Evolutionary conservation across 2,329 filamentous ascomycete species (phyloP).

Genomic region (Diplodia mutila): DNA sequence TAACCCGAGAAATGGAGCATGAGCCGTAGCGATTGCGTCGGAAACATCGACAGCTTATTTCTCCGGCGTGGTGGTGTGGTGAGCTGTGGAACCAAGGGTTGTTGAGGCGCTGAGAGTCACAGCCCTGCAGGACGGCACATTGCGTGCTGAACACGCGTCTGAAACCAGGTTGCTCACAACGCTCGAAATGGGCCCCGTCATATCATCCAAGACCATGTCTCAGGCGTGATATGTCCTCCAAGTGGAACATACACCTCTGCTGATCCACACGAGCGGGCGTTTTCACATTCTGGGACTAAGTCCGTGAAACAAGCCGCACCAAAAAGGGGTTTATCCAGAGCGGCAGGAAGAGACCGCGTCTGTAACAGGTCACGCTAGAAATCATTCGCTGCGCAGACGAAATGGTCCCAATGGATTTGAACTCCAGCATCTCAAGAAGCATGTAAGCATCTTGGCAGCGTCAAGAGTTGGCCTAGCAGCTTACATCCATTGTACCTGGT

Average conservation of each 20-base stretch:
- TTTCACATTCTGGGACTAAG: slow-evolving; percentile 13
- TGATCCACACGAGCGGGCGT: slow-evolving; percentile 8
- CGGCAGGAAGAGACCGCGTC: not conserved
- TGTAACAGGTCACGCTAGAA: not conserved
- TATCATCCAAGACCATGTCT: not conserved
- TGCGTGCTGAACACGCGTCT: not conserved
- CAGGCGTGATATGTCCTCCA: not conserved
- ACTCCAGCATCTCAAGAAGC: not conserved
- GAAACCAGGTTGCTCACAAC: not conserved
- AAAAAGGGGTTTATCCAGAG: not conserved
- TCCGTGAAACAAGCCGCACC: not conserved
- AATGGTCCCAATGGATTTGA: not conserved
- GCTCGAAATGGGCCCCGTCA: not conserved
- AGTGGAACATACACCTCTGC: not conserved
- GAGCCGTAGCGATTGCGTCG: not conserved
- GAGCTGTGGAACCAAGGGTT: slow-evolving; percentile 12
- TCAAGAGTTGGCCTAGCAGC: slow-evolving; percentile 15
- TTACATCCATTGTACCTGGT: slow-evolving; percentile 24
- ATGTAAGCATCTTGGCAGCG: not conserved
- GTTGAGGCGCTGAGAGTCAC: not conserved
- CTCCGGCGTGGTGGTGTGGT: not conserved
- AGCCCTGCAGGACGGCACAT: not conserved
- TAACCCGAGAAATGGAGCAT: no score
- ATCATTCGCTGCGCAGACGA: not conserved
- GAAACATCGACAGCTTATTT: not conserved